A percentile compares a stretch with the other conserved stretches of the same genome.
phyloP scores from a whole-genome alignment of 768 basidiomycete genomes.

The Mycena sanguinolenta region DNA sequence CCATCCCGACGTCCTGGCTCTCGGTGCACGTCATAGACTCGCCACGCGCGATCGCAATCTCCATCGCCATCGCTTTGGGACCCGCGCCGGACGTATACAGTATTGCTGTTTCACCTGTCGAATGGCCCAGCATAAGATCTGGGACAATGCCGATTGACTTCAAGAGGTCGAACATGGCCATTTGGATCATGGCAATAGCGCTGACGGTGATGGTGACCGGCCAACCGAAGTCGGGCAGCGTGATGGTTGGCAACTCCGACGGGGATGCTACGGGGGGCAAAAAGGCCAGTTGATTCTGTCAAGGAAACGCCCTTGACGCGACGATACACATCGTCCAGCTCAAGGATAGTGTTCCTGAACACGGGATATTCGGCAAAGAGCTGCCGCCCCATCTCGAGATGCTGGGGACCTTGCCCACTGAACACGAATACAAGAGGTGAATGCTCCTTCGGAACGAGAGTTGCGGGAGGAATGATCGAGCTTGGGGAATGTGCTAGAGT shows the following conservation, averaged over 20 bases:
- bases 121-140: slow-evolving; percentile 48
- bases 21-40: slow-evolving; percentile 38
- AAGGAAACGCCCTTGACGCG: slow-evolving; percentile 42
- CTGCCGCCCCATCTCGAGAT: slow-evolving; percentile 50
- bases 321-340: slow-evolving; percentile 44
- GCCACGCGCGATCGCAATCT: slow-evolving; percentile 50
- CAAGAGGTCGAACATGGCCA: slow-evolving; percentile 50
- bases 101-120: slow-evolving; percentile 52
- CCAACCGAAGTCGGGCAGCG: slow-evolving; percentile 10
- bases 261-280: slow-evolving; percentile 13
- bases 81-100: slow-evolving; percentile 50
- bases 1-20: slow-evolving; percentile 44
- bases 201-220: slow-evolving; percentile 41
- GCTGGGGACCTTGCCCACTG: slow-evolving; percentile 52
- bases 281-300: slow-evolving; percentile 45
- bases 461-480: slow-evolving; percentile 35
- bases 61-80: slow-evolving; percentile 45
- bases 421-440: slow-evolving; percentile 48
- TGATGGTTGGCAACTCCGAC: slow-evolving; percentile 4
- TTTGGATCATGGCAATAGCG: slow-evolving; percentile 50
- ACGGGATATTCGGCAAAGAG: slow-evolving; percentile 42
- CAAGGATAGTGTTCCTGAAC: slow-evolving; percentile 46
- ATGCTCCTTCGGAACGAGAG: slow-evolving; percentile 33
- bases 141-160: slow-evolving; percentile 43
- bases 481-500: slow-evolving; percentile 19